Evolutionary conservation across 2,329 filamentous ascomycete genomes (phyloP).

Genomic region (Botryotinia globosa): DNA sequence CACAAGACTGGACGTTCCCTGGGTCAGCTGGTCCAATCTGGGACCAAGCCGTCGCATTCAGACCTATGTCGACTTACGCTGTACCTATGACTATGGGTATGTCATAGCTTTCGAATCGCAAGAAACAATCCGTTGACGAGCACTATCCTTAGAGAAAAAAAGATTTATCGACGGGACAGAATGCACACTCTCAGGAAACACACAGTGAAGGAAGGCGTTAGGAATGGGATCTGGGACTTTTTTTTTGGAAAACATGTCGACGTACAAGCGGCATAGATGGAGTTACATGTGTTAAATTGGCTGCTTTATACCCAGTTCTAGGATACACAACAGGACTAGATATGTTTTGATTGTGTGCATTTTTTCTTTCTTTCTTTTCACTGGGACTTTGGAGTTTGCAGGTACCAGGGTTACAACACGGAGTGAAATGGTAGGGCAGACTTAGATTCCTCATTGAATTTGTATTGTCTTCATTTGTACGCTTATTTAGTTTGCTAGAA

Average conservation of each 20-base stretch:
- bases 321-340: constrained; percentile 3
- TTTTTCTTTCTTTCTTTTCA: neutral
- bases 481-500: neutral
- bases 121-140: neutral
- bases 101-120: neutral
- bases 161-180: neutral
- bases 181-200: neutral
- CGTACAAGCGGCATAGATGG: neutral
- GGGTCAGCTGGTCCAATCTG: neutral
- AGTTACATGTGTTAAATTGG: neutral
- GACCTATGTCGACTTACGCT: neutral
- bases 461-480: neutral
- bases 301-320: neutral
- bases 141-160: neutral
- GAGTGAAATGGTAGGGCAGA: neutral
- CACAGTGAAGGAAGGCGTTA: neutral
- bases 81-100: constrained; percentile 1
- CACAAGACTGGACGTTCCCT: neutral
- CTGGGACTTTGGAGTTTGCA: neutral
- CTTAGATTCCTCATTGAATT: neutral
- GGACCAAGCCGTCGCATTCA: neutral
- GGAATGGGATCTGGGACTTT: neutral
- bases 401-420: neutral
- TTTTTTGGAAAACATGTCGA: neutral
- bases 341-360: neutral